Conservation (phyloP, 2,329 filamentous ascomycete species). For the Arachnopeziza araneosa region DNA sequence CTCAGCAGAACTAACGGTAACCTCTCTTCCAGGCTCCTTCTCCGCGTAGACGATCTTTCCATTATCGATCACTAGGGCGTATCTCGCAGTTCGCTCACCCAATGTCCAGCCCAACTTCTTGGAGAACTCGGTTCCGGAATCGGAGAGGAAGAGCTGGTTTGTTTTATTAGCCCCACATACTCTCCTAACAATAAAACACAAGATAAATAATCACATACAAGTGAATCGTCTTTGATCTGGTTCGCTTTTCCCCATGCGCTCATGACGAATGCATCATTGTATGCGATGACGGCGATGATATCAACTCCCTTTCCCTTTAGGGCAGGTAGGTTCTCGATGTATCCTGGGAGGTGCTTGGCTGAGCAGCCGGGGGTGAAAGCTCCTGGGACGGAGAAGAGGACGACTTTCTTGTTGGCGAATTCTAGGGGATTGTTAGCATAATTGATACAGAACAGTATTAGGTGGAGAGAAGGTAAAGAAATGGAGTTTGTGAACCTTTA, state of each 20-base stretch:
- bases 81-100: conserved; percentile 45
- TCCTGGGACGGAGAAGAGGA: conserved; percentile 63
- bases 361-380: conserved; percentile 68
- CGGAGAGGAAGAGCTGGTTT: conserved; percentile 57
- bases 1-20: conserved; percentile 29
- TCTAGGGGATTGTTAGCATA: conserved; percentile 33
- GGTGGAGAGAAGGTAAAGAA: background rate
- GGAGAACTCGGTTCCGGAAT: conserved; percentile 58
- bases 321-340: conserved; percentile 55
- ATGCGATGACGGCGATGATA: conserved; percentile 60
- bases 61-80: conserved; percentile 62
- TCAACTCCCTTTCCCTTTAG: conserved; percentile 63
- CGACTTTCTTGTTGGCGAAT: conserved; percentile 65
- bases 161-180: background rate
- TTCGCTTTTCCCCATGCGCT: conserved; percentile 69
- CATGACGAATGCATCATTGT: conserved; percentile 68
- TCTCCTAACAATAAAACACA: background rate
- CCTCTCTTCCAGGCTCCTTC: conserved; percentile 44
- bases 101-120: conserved; percentile 58
- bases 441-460: background rate
- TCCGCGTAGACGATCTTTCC: conserved; percentile 64
- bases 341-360: conserved; percentile 61
- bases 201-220: conserved; percentile 39
- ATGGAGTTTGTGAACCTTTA: conserved; percentile 46
- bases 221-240: conserved; percentile 55